Evolutionary conservation across 176 grass and related monocot species (phyloP), one percentile per base, ranked within the genome.

Genomic region (Musa troglodytarum): DNA sequence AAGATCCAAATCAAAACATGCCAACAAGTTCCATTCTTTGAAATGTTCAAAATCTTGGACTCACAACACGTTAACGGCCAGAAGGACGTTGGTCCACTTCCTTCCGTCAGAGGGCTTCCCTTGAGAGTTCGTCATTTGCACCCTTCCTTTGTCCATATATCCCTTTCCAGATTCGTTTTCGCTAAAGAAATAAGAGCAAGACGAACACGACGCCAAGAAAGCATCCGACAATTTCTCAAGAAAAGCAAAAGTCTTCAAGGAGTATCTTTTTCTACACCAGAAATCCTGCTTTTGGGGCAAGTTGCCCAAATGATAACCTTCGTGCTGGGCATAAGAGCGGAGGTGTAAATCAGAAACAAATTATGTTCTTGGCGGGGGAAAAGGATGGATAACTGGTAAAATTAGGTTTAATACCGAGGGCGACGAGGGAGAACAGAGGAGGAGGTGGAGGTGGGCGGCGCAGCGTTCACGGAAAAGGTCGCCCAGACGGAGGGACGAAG

Each of bases 51-150:
- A 58, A 10, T 17, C 26, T 11, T 25, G 61, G 57, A 65, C 75
- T 51, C 19, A 77, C 75, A 77, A 17, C 49, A 77, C 59, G 59
- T 77, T 77, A 25, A 77, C 10, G 10, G 58, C 49, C 2, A 77
- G 75, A 77, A 77, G 75, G 14, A 77, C 59, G 65, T 65, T 77
- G 57, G 75, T 77, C 59, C 58, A 65, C 3, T 65, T 28, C 57
- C 75, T 77, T 52, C 49, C 26, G 24, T 77, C 75, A 65, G 53
- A 50, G 25, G 61, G 58, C 10, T 65, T 77, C 61, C 49, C 20
- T 65, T 77, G n/a, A 16, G 75, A 65, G 65, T 15, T 52, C n/a
- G 8, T 64, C 28, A 16, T 63, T n/a, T 77, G 75, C 43, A 17
- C 20, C 14, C 61, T 65, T 52, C 61, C 59, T 65, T 53, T 65